These are phyloP conservation scores for Exobasidium cylindrosporum DNA, from an alignment of 1,284 basidiomycete species.

Conservation along the genomic window DNA sequence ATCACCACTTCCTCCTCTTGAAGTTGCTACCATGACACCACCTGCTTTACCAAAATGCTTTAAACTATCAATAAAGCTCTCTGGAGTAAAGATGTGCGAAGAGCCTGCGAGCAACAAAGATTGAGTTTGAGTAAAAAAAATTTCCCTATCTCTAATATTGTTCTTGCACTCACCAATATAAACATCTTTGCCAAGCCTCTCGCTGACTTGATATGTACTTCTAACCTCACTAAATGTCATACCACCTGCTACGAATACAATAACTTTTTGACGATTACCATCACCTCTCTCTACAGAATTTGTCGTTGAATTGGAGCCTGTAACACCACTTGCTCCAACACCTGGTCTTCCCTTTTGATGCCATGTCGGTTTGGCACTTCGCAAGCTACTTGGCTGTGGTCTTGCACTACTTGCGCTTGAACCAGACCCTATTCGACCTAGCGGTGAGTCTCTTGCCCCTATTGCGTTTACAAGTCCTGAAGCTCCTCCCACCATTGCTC, in stretches of 20 bases:
- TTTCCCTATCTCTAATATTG: background rate
- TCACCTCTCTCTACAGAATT: conserved; percentile 20
- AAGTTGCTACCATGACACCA: conserved; percentile 18
- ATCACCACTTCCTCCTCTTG: background rate
- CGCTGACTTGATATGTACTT: conserved; percentile 77
- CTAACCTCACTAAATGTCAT: conserved; percentile 95
- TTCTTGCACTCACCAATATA: conserved; percentile 71
- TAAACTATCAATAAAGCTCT: conserved; percentile 78
- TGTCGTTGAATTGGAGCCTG: background rate
- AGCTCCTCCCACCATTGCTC: background rate
- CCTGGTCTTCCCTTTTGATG: conserved; percentile 33
- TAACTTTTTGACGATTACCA: conserved; percentile 73
- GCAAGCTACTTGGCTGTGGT: conserved; percentile 30
- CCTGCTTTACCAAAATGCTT: conserved; percentile 58
- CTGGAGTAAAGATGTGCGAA: conserved; percentile 80
- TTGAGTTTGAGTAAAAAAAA: no score
- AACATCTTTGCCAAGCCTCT: conserved; percentile 76
- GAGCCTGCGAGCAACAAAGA: conserved; percentile 66
- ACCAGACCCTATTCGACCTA: background rate
- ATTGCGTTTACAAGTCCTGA: conserved; percentile 2
- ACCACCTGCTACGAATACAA: conserved; percentile 91
- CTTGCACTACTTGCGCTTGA: background rate
- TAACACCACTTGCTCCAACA: conserved; percentile 19
- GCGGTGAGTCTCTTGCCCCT: background rate
- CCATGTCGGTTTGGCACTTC: conserved; percentile 46